A percentile compares a stretch with the other conserved stretches of the same genome.
Conservation (phyloP, 306 rosid species). For the Phaseolus lunatus region DNA sequence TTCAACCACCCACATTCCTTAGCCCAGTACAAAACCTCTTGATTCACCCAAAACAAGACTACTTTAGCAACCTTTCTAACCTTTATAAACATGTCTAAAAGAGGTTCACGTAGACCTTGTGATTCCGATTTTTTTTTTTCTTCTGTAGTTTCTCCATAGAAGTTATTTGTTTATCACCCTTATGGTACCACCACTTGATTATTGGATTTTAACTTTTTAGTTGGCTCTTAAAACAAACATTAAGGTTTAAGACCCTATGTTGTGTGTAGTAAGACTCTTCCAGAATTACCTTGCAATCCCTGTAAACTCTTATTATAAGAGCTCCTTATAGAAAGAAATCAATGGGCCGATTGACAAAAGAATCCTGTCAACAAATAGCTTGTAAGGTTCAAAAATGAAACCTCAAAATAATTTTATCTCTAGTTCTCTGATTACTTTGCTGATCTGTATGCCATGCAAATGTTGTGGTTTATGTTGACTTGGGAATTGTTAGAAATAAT, state of each 20-base stretch:
- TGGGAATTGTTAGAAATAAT: not conserved
- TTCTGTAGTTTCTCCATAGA: not conserved
- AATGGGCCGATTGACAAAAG: not conserved
- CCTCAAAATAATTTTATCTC: not conserved
- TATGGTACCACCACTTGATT: not conserved
- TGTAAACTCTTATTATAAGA: not conserved
- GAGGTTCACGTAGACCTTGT: not conserved
- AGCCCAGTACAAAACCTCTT: not conserved
- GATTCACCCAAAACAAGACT: not conserved
- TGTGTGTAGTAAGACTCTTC: not conserved
- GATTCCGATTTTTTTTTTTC: not conserved
- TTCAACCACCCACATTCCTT: not conserved
- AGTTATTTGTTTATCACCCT: not conserved
- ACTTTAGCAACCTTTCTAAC: too few relatives aligned
- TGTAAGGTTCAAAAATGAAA: not conserved
- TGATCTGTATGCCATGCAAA: not conserved
- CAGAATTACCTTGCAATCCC: not conserved
- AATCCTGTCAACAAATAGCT: constrained; percentile 3
- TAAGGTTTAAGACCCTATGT: not conserved
- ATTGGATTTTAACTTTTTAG: not conserved
- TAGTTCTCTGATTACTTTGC: not conserved
- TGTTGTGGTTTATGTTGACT: not conserved
- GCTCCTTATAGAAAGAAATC: not conserved
- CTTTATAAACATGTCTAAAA: not conserved
- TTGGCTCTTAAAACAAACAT: not conserved